Evolutionary conservation across 2,329 filamentous ascomycete species (phyloP).

Genomic region (Chaetomium sp.): DNA sequence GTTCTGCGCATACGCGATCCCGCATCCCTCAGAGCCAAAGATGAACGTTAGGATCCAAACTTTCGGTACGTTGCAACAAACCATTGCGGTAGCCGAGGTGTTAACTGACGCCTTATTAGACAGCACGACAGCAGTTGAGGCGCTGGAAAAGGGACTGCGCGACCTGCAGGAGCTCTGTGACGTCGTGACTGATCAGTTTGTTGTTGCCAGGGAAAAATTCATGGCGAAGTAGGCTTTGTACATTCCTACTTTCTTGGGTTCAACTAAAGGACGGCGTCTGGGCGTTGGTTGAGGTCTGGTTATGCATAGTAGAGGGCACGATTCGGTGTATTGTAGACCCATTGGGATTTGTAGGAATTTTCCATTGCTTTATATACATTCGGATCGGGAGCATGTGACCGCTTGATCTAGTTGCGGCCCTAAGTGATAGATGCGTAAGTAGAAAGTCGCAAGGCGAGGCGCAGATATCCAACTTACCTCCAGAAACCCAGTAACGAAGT

Average conservation of each 20-base stretch:
- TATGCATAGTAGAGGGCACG: constrained; percentile 24
- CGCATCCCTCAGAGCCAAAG: constrained; percentile 91
- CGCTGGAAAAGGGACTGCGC: constrained; percentile 83
- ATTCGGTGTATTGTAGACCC: not conserved
- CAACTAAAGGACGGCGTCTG: constrained; percentile 30
- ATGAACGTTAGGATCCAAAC: constrained; percentile 99
- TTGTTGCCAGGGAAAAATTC: constrained; percentile 65
- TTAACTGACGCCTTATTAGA: constrained; percentile 52
- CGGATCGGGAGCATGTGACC: constrained; percentile 29
- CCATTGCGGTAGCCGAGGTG: constrained; percentile 15
- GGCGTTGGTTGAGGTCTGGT: constrained; percentile 28
- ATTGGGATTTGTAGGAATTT: constrained; percentile 10
- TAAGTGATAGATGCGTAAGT: constrained; percentile 18
- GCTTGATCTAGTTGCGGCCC: constrained; percentile 54
- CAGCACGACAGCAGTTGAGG: constrained; percentile 77
- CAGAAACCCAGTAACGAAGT: constrained; percentile 92
- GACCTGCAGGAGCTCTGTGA: constrained; percentile 93
- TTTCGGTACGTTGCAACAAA: constrained; percentile 66
- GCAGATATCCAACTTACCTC: constrained; percentile 64
- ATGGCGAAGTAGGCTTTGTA: constrained; percentile 29
- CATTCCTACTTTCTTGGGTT: constrained; percentile 8
- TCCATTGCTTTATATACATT: constrained; percentile 26
- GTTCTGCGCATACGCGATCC: constrained; percentile 97
- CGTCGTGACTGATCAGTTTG: constrained; percentile 90
- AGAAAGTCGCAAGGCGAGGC: not conserved